Evolutionary conservation across 164 flowering plant genomes (phyloP), one percentile per base, ranked within the genome.

Genomic region (Taxillus chinensis): DNA sequence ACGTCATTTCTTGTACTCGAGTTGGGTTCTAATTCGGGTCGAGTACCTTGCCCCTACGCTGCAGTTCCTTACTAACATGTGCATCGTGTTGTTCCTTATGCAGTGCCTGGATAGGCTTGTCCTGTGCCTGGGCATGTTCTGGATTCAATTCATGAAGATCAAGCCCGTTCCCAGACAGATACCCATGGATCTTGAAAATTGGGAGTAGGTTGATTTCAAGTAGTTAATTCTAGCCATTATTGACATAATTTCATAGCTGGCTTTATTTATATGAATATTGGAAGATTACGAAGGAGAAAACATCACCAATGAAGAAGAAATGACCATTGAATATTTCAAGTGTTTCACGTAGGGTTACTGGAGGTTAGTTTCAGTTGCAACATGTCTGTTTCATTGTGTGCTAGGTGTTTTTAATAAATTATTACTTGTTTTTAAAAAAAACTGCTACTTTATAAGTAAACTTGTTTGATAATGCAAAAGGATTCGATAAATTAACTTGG

Each of bases 11-110:
- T 27, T 27, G 39, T 91, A 93, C 71, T 71, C 90, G 8, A 46
- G 66, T 9, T 93, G 99, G 99, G 96, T 93, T 68, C 45, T 76
- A 77, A 13, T 86, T 40, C 80, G 27, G 2, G 27, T 27, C 27
- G 99, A 66, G 93, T 83, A 62, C 82, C 78, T 62, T 1, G 97
- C 97, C 75, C 99, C 97, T 1, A 87, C 90, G 12, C 80, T 93
- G 38, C 95, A 91, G 63, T 83, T 87, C 43, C 80, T 91, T 5
- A 79, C 97, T 53, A 84, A 83, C 77, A 79, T 57, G 0, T 95
- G 99, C 59, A 82, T 86, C 40, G 70, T 84, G 14, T 72, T 91
- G 37, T 93, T 91, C 74, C 72, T 93, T 5, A 75, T 93, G 49
- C 97, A 93, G 80, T 86, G 92, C 56, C 12, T 81, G 55, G 99